Evolutionary conservation across 805 yeast species (phyloP).

Genomic region (Candida pini): DNA sequence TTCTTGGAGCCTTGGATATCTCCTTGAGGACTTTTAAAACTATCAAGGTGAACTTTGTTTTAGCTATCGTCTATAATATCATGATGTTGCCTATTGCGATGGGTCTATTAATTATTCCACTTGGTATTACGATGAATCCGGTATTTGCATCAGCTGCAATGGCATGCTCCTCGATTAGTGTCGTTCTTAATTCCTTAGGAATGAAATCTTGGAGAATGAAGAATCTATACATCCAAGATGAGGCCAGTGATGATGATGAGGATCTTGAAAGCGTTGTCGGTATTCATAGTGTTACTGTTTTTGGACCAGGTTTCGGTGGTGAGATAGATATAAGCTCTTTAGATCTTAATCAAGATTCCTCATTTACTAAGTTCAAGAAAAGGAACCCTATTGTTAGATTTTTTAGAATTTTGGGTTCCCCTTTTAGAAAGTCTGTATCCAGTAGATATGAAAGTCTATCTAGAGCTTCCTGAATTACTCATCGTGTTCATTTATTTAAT

Average conservation of each 20-base stretch:
- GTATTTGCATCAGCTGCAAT: slow-evolving; percentile 86
- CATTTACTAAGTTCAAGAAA: too few species aligned
- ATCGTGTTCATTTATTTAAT: too few species aligned
- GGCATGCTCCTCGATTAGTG: slow-evolving; percentile 91
- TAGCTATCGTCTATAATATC: slow-evolving; percentile 82
- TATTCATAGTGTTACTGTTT: too few species aligned
- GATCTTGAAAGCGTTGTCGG: slow-evolving; percentile 15
- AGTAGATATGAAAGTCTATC: too few species aligned
- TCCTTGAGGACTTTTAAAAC: slow-evolving; percentile 64
- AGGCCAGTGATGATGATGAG: slow-evolving; percentile 2
- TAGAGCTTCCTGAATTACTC: too few species aligned
- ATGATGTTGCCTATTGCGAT: slow-evolving; percentile 91
- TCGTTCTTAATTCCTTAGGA: slow-evolving; percentile 70
- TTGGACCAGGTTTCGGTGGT: too few species aligned
- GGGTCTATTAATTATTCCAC: slow-evolving; percentile 76
- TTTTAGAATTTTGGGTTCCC: too few species aligned
- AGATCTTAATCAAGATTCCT: too few species aligned
- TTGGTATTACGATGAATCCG: slow-evolving; percentile 75
- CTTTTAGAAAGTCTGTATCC: too few species aligned
- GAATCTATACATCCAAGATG: slow-evolving; percentile 1
- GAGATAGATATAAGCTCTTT: too few species aligned
- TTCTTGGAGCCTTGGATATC: slow-evolving; percentile 59
- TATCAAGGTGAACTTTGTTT: slow-evolving; percentile 74
- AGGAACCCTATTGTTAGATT: too few species aligned
- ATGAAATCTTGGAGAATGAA: slow-evolving; percentile 55